Conservation (phyloP, 108 stramenopile species). For the Discostella pseudostelligera region DNA sequence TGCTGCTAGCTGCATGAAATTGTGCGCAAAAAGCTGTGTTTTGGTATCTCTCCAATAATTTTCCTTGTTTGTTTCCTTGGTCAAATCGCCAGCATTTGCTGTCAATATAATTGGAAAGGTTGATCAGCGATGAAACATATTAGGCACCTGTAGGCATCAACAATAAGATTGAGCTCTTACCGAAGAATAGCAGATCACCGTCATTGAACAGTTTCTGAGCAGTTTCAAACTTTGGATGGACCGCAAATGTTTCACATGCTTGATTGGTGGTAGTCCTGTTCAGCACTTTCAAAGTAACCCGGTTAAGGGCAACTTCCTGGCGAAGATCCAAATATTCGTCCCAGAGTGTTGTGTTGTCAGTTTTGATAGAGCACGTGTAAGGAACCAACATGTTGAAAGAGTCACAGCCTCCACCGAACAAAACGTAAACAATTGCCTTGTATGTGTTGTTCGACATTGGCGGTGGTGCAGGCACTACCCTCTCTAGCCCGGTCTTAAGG, state of each 20-base stretch:
- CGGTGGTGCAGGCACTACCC: constrained; percentile 17
- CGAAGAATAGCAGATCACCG: constrained; percentile 60
- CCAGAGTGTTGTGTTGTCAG: constrained; percentile 26
- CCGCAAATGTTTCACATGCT: constrained; percentile 59
- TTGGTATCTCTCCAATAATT: constrained; percentile 45
- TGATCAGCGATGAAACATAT: too few relatives aligned
- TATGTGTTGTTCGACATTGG: constrained; percentile 32
- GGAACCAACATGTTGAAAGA: constrained; percentile 59
- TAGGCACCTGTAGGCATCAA: too few relatives aligned
- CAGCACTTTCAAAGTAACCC: constrained; percentile 17
- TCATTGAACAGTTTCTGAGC: constrained; percentile 57
- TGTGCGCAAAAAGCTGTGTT: constrained; percentile 57
- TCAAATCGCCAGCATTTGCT: constrained; percentile 69
- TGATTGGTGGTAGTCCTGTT: constrained; percentile 45
- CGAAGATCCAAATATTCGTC: constrained; percentile 37
- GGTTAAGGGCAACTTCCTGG: constrained; percentile 35
- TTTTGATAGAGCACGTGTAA: constrained; percentile 27
- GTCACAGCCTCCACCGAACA: constrained; percentile 56
- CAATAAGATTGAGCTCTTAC: too few relatives aligned
- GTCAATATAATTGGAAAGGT: too few relatives aligned
- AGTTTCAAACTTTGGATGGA: constrained; percentile 46
- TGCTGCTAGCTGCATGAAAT: constrained; percentile 41
- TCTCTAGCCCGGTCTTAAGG: constrained; percentile 14
- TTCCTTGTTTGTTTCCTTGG: constrained; percentile 43
- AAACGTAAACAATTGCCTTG: constrained; percentile 56